A percentile compares a stretch with the other conserved stretches of the same genome.
Evolutionary conservation across 768 basidiomycete species (phyloP).

Genomic region (Tremella mesenterica): DNA sequence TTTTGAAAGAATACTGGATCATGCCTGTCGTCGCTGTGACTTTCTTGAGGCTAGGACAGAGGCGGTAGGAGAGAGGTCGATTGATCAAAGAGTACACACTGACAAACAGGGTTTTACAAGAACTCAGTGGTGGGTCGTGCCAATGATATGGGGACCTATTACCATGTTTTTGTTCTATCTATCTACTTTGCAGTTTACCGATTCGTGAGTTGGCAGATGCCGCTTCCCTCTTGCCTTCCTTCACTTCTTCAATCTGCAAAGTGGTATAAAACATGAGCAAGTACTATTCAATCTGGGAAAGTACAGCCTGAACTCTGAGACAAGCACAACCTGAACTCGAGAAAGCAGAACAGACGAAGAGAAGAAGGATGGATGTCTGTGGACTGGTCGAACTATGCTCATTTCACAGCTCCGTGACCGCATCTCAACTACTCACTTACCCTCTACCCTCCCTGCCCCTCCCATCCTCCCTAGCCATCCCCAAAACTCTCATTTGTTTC

Average conservation of each 20-base stretch:
- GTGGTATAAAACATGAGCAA: too few relatives aligned
- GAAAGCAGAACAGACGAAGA: too few relatives aligned
- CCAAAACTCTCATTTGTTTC: slow-evolving; percentile 61
- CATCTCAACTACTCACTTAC: slow-evolving; percentile 21
- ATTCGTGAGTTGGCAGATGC: slow-evolving; percentile 39
- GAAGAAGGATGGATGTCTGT: too few relatives aligned
- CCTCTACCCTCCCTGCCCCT: slow-evolving; percentile 49
- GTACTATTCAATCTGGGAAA: too few relatives aligned
- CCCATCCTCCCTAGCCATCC: slow-evolving; percentile 47
- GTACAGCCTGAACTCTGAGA: too few relatives aligned
- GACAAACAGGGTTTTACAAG: slow-evolving; percentile 60
- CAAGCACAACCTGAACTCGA: too few relatives aligned
- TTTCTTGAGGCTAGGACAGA: too few relatives aligned
- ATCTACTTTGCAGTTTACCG: slow-evolving; percentile 62
- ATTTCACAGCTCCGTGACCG: slow-evolving; percentile 34
- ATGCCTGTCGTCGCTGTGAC: background rate
- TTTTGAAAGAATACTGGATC: background rate
- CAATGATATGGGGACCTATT: slow-evolving; percentile 84
- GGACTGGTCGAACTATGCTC: too few relatives aligned
- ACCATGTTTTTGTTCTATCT: slow-evolving; percentile 67
- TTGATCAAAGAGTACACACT: background rate
- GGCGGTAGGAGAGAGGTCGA: too few relatives aligned
- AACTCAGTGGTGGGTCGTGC: slow-evolving; percentile 90
- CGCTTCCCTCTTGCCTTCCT: background rate
- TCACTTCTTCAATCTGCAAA: background rate